Conservation (phyloP, 768 basidiomycete genomes). For the Rhodocollybia butyracea region DNA sequence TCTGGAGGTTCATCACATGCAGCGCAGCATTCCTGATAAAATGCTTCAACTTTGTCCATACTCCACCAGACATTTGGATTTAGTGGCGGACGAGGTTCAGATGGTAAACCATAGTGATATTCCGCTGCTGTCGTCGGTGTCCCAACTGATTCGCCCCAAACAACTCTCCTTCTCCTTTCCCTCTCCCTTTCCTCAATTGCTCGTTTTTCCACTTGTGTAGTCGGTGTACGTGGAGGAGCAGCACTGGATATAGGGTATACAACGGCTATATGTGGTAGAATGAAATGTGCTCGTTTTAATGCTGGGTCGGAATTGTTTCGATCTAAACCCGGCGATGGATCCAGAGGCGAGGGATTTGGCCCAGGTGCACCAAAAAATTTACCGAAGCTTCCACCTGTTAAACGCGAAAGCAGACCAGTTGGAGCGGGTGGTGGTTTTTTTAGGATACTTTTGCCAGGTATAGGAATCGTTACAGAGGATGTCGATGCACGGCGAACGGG, state of each 20-base stretch:
- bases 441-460: slow-evolving; percentile 78
- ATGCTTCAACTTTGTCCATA: slow-evolving; percentile 76
- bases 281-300: slow-evolving; percentile 82
- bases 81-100: slow-evolving; percentile 17
- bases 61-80: slow-evolving; percentile 76
- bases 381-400: slow-evolving; percentile 35
- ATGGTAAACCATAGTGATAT: slow-evolving; percentile 4
- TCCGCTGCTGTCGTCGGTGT: slow-evolving; percentile 9
- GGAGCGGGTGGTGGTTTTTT: slow-evolving; percentile 72
- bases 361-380: slow-evolving; percentile 1
- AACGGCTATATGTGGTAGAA: slow-evolving; percentile 79
- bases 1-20: slow-evolving; percentile 73
- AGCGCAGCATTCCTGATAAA: slow-evolving; percentile 83
- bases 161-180: slow-evolving; percentile 62
- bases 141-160: slow-evolving; percentile 47
- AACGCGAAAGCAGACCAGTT: slow-evolving; percentile 66
- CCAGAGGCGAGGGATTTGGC: background rate
- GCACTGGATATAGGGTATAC: slow-evolving; percentile 87
- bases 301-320: slow-evolving; percentile 50
- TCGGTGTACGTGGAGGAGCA: slow-evolving; percentile 79
- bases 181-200: slow-evolving; percentile 75
- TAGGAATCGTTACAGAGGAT: slow-evolving; percentile 76
- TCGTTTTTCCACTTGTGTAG: slow-evolving; percentile 76
- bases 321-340: slow-evolving; percentile 26
- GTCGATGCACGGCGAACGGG: slow-evolving; percentile 19